Conservation (phyloP, 2,329 filamentous ascomycete species). For the Helicocarpus griseus region DNA sequence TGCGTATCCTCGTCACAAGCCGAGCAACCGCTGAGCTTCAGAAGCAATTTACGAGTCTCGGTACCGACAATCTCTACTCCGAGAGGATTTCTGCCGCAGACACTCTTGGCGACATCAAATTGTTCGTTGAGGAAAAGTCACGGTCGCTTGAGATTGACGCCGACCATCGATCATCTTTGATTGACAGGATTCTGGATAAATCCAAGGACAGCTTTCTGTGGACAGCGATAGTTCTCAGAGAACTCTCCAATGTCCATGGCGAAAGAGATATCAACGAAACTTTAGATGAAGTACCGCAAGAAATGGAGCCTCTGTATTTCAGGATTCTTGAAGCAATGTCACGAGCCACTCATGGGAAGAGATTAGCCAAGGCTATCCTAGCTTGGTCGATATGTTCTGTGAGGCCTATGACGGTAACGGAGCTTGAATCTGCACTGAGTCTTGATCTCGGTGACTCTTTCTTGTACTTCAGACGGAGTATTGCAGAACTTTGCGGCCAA, state of each 20-base stretch:
- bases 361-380: constrained; percentile 28
- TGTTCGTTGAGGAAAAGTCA: constrained; percentile 14
- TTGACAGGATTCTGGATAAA: constrained; percentile 25
- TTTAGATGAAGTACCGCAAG: constrained; percentile 24
- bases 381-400: constrained; percentile 27
- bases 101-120: constrained; percentile 15
- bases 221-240: constrained; percentile 25
- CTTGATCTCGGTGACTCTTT: constrained; percentile 25
- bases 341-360: constrained; percentile 16
- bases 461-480: constrained; percentile 18
- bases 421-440: constrained; percentile 27
- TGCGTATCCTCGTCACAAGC: constrained; percentile 16
- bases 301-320: constrained; percentile 28
- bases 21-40: constrained; percentile 9
- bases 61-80: constrained; percentile 3
- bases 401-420: constrained; percentile 24
- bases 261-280: constrained; percentile 21
- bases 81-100: constrained; percentile 14
- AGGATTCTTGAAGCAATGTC: constrained; percentile 25
- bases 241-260: constrained; percentile 21
- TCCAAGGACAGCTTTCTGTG: constrained; percentile 31
- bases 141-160: constrained; percentile 11
- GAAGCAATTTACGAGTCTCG: constrained; percentile 9
- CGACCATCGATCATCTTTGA: constrained; percentile 16
- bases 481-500: constrained; percentile 25